Conservation (phyloP, 495 filamentous ascomycete species). For the Xylaria telfairii region DNA sequence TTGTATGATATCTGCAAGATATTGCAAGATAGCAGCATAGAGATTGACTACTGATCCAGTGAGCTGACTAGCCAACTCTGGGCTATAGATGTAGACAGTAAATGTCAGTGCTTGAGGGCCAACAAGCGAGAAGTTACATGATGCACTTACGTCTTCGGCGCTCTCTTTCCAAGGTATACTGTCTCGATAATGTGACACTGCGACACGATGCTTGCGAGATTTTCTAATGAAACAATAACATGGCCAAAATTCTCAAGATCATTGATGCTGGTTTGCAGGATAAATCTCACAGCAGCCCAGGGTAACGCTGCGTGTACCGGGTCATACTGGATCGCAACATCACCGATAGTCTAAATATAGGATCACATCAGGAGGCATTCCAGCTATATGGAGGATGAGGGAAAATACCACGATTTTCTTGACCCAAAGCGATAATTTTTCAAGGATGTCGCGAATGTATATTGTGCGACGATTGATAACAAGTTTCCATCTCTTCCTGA, state of each 20-base stretch:
- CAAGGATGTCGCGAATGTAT: not conserved
- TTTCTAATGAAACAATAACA: not conserved
- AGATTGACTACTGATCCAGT: not conserved
- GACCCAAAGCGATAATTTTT: not conserved
- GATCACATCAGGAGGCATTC: not conserved
- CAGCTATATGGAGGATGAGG: not conserved
- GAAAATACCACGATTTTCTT: not conserved
- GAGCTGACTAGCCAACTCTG: not conserved
- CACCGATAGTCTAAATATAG: not conserved
- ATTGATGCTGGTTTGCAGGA: slow-evolving; percentile 12
- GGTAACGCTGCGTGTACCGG: not conserved
- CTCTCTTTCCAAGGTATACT: not conserved
- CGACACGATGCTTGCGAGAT: not conserved
- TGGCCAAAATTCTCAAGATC: not conserved
- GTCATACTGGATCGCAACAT: not conserved
- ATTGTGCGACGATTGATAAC: not conserved
- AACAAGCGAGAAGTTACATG: not conserved
- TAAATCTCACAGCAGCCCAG: not conserved
- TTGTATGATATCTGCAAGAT: not conserved
- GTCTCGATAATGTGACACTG: not conserved
- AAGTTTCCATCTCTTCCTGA: not conserved
- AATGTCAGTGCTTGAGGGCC: not conserved
- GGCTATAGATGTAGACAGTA: not conserved
- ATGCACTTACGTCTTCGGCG: not conserved
- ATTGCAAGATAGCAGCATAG: not conserved